Evolutionary conservation across 139 green algal species (phyloP).

Genomic region (Chlamydomonas sp.): DNA sequence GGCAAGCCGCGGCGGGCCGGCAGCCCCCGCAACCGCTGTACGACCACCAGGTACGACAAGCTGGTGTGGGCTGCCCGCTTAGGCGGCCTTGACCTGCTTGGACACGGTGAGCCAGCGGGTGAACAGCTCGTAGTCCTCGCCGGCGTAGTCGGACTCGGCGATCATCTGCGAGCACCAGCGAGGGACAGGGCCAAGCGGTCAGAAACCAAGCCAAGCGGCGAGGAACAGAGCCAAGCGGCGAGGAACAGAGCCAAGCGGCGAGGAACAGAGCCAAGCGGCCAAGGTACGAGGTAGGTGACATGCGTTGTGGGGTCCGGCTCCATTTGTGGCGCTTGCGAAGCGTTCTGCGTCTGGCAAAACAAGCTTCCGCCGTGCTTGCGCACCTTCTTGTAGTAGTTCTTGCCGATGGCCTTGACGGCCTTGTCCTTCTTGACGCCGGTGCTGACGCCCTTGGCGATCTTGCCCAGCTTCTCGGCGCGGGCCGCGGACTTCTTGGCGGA

Average conservation of each 20-base stretch:
- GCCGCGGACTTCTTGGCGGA: slow-evolving; percentile 46
- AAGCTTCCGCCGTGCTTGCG: neutral
- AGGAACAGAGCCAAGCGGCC: too few relatives aligned
- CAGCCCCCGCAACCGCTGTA: too few relatives aligned
- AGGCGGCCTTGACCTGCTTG: slow-evolving; percentile 35
- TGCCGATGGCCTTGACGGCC: slow-evolving; percentile 58
- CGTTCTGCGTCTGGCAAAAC: too few relatives aligned
- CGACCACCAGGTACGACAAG: too few relatives aligned
- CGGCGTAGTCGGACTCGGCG: slow-evolving; percentile 88
- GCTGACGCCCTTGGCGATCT: slow-evolving; percentile 63
- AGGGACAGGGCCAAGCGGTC: neutral
- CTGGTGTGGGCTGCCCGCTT: too few relatives aligned
- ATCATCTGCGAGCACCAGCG: slow-evolving; percentile 52
- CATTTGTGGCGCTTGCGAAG: too few relatives aligned
- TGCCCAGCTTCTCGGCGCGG: slow-evolving; percentile 71
- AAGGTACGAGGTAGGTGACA: too few relatives aligned
- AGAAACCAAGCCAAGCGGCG: too few relatives aligned
- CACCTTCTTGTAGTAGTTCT: slow-evolving; percentile 71
- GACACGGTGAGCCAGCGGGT: slow-evolving; percentile 64
- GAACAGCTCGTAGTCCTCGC: slow-evolving; percentile 95
- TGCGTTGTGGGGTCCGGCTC: too few relatives aligned
- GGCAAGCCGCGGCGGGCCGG: too few relatives aligned
- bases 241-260: too few relatives aligned
- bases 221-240: too few relatives aligned
- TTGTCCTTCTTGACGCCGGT: slow-evolving; percentile 66